Evolutionary conservation across 352 stramenopile species (phyloP), one percentile per base, ranked within the genome.

Genomic region (Aphanomyces astaci): DNA sequence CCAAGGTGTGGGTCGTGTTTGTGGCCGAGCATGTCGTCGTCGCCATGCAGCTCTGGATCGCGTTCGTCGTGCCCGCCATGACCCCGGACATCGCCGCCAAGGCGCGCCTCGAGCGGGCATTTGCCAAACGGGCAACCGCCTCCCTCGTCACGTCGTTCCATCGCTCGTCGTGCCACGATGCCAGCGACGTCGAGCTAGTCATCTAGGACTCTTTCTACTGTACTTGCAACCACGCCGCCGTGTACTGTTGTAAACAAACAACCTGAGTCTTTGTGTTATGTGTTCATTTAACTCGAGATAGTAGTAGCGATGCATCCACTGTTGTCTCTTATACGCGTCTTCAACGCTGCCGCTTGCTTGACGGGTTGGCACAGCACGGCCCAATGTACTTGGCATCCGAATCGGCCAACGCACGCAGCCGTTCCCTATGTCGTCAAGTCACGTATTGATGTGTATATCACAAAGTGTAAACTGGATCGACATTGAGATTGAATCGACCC

Each of bases 351-450:
- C 22, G 25, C 54, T 48, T 49, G 24, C 17, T n/a, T n/a, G n/a
- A n/a, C n/a, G n/a, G n/a, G 55, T 67, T 30, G 28, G 70, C 74
- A 72, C 86, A 94, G 27, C 92, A 71, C 3, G 86, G 86, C 30
- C 86, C 92, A 71, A 92, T 90, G 76, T 94, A 94, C 77, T 91
- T 92, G 24, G 91, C 86, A 67, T 78, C 86, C 27, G 84, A 82
- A 22, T 89, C 79, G 22, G 76, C 66, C 53, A 94, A 82, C 24
- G 77, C 68, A 32, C 81, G 78, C 33, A 94, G 78, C 0, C 75
- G 53, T 36, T 72, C 74, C 27, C 82, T 90, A 55, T n/a, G n/a
- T n/a, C n/a, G n/a, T n/a, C n/a, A n/a, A n/a, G n/a, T n/a, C n/a
- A n/a, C n/a, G n/a, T n/a, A n/a, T n/a, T n/a, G n/a, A n/a, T n/a